Conservation (phyloP, 2,329 filamentous ascomycete genomes). For the Alternaria longipes region DNA sequence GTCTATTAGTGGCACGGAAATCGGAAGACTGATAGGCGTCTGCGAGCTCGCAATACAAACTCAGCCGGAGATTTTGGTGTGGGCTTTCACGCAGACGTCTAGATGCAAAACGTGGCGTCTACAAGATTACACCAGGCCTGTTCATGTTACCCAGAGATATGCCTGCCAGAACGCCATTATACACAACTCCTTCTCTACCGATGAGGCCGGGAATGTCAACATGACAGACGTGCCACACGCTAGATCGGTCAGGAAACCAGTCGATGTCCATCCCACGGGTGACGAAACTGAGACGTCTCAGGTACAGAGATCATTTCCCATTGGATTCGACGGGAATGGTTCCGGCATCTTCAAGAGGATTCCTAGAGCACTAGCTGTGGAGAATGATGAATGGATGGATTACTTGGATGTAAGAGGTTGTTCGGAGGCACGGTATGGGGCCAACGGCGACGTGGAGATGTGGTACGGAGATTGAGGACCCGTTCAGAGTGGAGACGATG, state of each 20-base stretch:
- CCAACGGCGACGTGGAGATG: constrained; percentile 38
- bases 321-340: constrained; percentile 35
- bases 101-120: constrained; percentile 60
- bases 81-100: constrained; percentile 60
- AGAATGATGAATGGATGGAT: constrained; percentile 43
- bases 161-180: constrained; percentile 41
- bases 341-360: constrained; percentile 27
- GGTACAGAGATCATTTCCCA: constrained; percentile 9
- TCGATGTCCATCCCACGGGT: neutral
- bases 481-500: neutral
- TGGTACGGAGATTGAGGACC: constrained; percentile 14
- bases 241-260: neutral
- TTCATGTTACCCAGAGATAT: constrained; percentile 14
- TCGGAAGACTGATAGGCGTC: constrained; percentile 57
- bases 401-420: constrained; percentile 38
- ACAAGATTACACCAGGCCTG: constrained; percentile 34
- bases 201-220: constrained; percentile 23
- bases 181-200: constrained; percentile 21
- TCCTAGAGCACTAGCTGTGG: constrained; percentile 35
- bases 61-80: constrained; percentile 58
- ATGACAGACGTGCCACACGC: constrained; percentile 19
- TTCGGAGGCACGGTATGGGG: constrained; percentile 42
- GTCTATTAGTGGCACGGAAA: constrained; percentile 59
- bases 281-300: constrained; percentile 3
- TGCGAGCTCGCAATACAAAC: constrained; percentile 63